Conservation (phyloP, 169 alveolate genomes). For the Cryptosporidium tyzzeri region DNA sequence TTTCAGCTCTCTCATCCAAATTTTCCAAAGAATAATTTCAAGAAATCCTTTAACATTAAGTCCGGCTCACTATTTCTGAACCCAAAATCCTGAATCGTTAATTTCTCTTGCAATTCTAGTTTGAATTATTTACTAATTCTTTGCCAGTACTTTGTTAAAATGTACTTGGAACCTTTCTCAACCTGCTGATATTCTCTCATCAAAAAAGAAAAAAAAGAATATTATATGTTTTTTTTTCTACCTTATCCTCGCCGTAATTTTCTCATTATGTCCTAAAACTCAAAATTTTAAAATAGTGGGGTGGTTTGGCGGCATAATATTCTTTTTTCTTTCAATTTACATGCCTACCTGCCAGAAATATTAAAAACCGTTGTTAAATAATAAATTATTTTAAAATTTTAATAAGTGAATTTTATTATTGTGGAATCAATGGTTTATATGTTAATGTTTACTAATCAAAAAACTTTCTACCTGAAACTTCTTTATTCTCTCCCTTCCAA, state of each 20-base stretch:
- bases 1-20: neutral
- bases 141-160: neutral
- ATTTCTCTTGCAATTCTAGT: neutral
- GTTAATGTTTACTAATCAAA: neutral
- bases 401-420: neutral
- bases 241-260: conserved; percentile 20
- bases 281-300: conserved; percentile 64
- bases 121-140: neutral
- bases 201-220: conserved; percentile 5
- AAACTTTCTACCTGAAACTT: neutral
- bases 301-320: conserved; percentile 66
- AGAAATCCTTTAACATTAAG: neutral
- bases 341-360: neutral
- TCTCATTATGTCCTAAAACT: conserved; percentile 52
- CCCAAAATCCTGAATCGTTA: neutral
- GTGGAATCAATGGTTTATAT: too few relatives aligned
- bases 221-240: neutral
- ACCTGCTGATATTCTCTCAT: conserved; percentile 13
- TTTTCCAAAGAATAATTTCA: neutral
- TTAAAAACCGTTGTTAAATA: neutral
- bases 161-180: neutral
- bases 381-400: neutral
- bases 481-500: neutral
- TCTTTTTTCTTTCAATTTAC: conserved; percentile 26
- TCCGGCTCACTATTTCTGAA: conserved; percentile 17